These are phyloP conservation scores for Reutealis trisperma DNA, from an alignment of 345 rosid species.

Conservation along the genomic window DNA sequence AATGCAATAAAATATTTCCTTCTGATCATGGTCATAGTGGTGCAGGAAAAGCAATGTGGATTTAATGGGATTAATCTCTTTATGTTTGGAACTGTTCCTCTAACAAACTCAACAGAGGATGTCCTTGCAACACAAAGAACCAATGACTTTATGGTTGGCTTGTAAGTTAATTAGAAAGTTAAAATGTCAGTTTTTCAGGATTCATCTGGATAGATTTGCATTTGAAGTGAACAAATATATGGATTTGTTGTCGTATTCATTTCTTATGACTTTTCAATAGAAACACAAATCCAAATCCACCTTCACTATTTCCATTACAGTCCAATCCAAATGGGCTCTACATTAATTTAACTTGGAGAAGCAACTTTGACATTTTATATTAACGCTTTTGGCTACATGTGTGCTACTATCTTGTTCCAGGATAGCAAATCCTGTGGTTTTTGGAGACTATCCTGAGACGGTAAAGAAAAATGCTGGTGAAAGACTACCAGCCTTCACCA, in stretches of 20 bases:
- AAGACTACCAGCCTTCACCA: constrained; percentile 66
- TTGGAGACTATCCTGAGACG: constrained; percentile 70
- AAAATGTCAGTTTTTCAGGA: too few species aligned
- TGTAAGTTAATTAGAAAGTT: constrained; percentile 30
- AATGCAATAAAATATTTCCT: background rate
- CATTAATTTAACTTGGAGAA: too few species aligned
- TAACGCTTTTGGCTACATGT: background rate
- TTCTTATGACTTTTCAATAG: too few species aligned
- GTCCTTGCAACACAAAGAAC: constrained; percentile 40
- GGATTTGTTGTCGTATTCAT: too few species aligned
- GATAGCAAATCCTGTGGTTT: constrained; percentile 59
- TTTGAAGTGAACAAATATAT: too few species aligned
- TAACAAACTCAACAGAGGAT: constrained; percentile 40
- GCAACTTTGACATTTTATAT: background rate
- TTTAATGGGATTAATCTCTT: constrained; percentile 33
- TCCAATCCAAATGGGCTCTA: background rate
- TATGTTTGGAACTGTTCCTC: constrained; percentile 22
- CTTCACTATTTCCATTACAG: background rate
- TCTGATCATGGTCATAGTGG: background rate
- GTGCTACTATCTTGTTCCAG: constrained; percentile 33
- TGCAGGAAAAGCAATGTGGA: constrained; percentile 45
- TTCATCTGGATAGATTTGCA: too few species aligned
- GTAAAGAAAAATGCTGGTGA: constrained; percentile 65
- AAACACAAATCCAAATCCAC: too few species aligned
- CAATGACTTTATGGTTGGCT: constrained; percentile 40